Evolutionary conservation across 2,329 filamentous ascomycete genomes (phyloP), one percentile per base, ranked within the genome.

Genomic region (Penicillium janthinellum): DNA sequence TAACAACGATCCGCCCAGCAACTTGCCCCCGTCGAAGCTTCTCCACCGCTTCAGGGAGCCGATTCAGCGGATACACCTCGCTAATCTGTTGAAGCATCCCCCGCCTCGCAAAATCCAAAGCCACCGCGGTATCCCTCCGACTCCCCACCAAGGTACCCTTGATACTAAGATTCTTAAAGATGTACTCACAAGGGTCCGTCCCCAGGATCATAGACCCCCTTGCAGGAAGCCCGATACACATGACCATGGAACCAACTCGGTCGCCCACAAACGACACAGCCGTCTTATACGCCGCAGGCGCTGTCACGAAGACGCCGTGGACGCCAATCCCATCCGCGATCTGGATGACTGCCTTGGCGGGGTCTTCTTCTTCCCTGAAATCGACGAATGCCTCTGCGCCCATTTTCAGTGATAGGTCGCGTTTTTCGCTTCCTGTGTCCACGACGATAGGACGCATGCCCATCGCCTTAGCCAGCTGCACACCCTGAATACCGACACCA

Each of bases 371-470:
- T 48, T 79, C 74, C 42, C 76, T 78, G 70, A 84, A 86, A 68
- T 86, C 84, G n/a, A 86, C 73, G 68, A 84, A 86, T 1, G 75
- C 78, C 58, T 85, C 83, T 0, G 84, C 83, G 3, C 84, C 84
- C 68, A 84, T 78, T 52, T 77, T 72, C 52, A 81, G 56, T 14
- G 78, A 77, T 0, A 85, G 69, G 20, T 77, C 73, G 12, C 76
- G 73, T 65, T 84, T 84, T 4, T 75, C 74, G 1, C 73, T 75
- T 3, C 83, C 83, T 0, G 78, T 81, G 60, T 86, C 84, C 25
- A 86, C 78, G 14, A 84, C 84, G 50, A 86, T 82, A 2, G 83
- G 78, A 4, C 83, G 77, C 71, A 85, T 79, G 0, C 84, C 84
- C 82, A 86, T 85, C 2, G 83, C 82, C 45, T 76, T 75, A 8